A percentile compares a stretch with the other conserved stretches of the same genome.
phyloP scores from a whole-genome alignment of 768 basidiomycete species.

The Mycena amicta region DNA sequence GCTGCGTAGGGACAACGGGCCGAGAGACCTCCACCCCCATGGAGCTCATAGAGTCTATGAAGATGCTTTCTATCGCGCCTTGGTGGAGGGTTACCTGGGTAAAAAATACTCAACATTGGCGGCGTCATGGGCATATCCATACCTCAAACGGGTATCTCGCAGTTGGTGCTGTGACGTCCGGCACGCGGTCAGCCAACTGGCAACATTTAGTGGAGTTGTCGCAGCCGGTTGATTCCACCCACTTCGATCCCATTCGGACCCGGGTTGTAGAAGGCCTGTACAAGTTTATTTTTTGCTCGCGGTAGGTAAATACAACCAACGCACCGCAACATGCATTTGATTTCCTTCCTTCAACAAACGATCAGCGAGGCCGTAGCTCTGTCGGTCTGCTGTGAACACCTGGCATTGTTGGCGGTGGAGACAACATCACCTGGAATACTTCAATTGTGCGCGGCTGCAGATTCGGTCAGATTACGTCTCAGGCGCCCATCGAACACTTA shows the following conservation, averaged over 20 bases:
- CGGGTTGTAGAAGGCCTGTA: constrained; percentile 77
- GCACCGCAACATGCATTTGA: constrained; percentile 70
- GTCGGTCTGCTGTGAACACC: too few species aligned
- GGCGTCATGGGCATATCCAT: too few species aligned
- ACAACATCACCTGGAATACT: constrained; percentile 54
- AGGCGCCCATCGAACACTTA: constrained; percentile 37
- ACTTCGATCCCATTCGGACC: constrained; percentile 62
- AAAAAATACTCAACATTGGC: too few species aligned
- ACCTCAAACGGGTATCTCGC: constrained; percentile 78
- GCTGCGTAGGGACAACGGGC: constrained; percentile 49
- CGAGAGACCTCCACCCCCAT: constrained; percentile 53
- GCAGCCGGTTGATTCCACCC: constrained; percentile 13
- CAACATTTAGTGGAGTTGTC: neutral
- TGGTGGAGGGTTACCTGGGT: constrained; percentile 60
- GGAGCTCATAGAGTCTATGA: constrained; percentile 55
- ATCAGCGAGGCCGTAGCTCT: constrained; percentile 82
- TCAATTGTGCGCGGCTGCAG: constrained; percentile 41
- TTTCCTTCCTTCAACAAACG: constrained; percentile 63
- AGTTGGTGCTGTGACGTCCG: constrained; percentile 61
- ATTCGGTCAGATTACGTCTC: neutral
- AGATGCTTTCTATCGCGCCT: constrained; percentile 62
- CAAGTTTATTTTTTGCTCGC: too few species aligned
- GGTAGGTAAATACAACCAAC: too few species aligned
- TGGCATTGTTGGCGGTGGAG: too few species aligned
- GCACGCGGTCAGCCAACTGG: constrained; percentile 63